Percentiles rank a stretch among this genome's conserved stretches.
phyloP scores from a whole-genome alignment of 345 rosid species.

The Geranium rotundifolium region DNA sequence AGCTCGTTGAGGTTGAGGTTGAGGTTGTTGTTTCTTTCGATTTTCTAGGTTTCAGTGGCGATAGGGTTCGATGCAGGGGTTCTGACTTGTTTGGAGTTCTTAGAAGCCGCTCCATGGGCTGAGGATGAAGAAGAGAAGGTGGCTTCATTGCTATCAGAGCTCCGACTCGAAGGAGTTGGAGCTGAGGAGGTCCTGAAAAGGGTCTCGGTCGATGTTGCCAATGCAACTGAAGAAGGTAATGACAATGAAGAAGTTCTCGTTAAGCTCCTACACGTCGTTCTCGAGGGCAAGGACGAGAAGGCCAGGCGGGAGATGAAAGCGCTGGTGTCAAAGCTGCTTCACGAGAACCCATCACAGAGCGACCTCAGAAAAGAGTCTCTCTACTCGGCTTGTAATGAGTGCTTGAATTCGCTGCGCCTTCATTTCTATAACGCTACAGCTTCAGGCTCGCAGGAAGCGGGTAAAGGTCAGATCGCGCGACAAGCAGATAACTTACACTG shows the following conservation, averaged over 20 bases:
- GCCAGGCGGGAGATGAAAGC: conserved; percentile 99
- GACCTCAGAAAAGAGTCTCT: conserved; percentile 82
- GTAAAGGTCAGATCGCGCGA: conserved; percentile 78
- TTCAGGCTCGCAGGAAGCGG: conserved; percentile 45
- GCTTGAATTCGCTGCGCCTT: conserved; percentile 55
- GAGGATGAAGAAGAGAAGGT: conserved; percentile 96
- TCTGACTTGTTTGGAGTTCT: conserved; percentile 81
- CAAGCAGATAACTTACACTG: conserved; percentile 94
- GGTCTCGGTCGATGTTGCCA: conserved; percentile 59
- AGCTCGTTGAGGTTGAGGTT: not conserved
- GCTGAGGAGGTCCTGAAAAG: conserved; percentile 91
- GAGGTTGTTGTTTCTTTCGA: not conserved
- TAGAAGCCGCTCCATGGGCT: conserved; percentile 99
- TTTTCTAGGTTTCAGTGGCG: conserved; percentile 76
- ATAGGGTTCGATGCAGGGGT: conserved; percentile 97
- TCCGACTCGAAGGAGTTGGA: conserved; percentile 81
- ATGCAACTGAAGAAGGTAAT: conserved; percentile 37
- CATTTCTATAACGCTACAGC: conserved; percentile 61
- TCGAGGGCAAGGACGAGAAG: conserved; percentile 93
- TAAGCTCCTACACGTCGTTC: conserved; percentile 81
- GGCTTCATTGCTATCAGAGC: conserved; percentile 70
- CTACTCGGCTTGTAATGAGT: conserved; percentile 71
- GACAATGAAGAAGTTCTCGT: conserved; percentile 71
- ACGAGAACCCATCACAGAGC: conserved; percentile 78
- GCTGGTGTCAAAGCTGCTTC: conserved; percentile 85